A percentile compares a stretch with the other conserved stretches of the same genome.
Conservation (phyloP, 768 basidiomycete species). For the Gloeostereum incarnatum region DNA sequence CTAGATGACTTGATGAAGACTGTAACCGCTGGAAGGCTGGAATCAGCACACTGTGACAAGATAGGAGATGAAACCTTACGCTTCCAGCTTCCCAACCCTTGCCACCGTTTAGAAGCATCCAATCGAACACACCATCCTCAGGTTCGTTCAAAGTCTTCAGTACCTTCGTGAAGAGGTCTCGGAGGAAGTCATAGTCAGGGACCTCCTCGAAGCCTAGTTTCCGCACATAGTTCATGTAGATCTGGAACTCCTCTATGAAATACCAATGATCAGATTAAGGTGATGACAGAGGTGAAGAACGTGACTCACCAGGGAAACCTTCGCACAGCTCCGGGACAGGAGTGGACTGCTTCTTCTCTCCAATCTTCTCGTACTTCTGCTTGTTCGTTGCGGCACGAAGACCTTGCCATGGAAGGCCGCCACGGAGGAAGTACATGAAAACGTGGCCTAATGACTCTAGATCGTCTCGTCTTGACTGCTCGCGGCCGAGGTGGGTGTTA, state of each 20-base stretch:
- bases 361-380: slow-evolving; percentile 99
- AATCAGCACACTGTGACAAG: too few species aligned
- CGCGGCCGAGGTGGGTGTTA: slow-evolving; percentile 96
- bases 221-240: slow-evolving; percentile 99
- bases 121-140: slow-evolving; percentile 92
- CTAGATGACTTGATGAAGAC: slow-evolving; percentile 27
- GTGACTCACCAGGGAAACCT: slow-evolving; percentile 80
- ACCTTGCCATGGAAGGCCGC: slow-evolving; percentile 97
- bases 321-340: slow-evolving; percentile 90
- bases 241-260: slow-evolving; percentile 83
- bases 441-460: slow-evolving; percentile 96
- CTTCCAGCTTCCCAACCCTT: slow-evolving; percentile 93
- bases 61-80: slow-evolving; percentile 45
- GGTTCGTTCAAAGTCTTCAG: slow-evolving; percentile 79
- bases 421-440: slow-evolving; percentile 98
- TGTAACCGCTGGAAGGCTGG: too few species aligned
- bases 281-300: slow-evolving; percentile 3
- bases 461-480: slow-evolving; percentile 92
- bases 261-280: slow-evolving; percentile 3
- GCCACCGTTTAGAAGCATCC: slow-evolving; percentile 91
- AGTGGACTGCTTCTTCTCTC: slow-evolving; percentile 97
- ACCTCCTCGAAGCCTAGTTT: slow-evolving; percentile 97
- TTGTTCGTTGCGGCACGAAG: slow-evolving; percentile 97
- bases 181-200: slow-evolving; percentile 96
- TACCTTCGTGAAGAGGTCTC: slow-evolving; percentile 89